These are phyloP conservation scores for Colletotrichum sp. DNA, from an alignment of 2,329 filamentous ascomycete species.

Conservation along the genomic window DNA sequence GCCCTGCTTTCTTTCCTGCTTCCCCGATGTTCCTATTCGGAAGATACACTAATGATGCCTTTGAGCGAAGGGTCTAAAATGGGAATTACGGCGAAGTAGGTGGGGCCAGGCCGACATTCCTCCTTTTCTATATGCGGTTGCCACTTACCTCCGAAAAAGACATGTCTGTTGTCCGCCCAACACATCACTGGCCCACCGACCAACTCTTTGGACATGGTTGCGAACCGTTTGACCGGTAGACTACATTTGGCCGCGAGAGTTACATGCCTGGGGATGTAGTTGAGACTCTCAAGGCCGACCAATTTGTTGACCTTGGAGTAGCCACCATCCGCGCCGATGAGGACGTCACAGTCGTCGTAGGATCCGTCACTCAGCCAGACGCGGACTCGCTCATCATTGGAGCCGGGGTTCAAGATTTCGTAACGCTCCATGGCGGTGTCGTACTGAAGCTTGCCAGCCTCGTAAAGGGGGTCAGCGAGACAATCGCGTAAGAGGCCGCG, in stretches of 20 bases:
- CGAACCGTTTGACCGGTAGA: not conserved
- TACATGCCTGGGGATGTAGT: not conserved
- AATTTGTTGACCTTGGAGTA: not conserved
- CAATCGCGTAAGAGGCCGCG: not conserved
- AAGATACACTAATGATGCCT: not conserved
- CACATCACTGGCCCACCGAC: not conserved
- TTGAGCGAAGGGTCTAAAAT: not conserved
- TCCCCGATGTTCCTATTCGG: not conserved
- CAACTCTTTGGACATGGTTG: not conserved
- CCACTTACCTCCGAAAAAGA: not conserved
- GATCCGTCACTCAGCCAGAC: not conserved
- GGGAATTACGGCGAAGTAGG: not conserved
- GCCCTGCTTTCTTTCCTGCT: not conserved
- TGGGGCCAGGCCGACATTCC: not conserved
- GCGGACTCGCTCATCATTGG: not conserved
- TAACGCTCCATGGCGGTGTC: not conserved
- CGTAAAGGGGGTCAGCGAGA: not conserved
- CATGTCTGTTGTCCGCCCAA: not conserved
- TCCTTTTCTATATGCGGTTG: not conserved
- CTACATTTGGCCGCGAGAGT: not conserved
- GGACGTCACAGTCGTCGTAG: not conserved
- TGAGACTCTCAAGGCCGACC: not conserved
- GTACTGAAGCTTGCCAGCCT: not conserved
- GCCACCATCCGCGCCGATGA: not conserved
- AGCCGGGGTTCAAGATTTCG: not conserved